Percentiles rank a stretch among this genome's conserved stretches.
These are phyloP conservation scores for Phialophora tarda DNA, from an alignment of 2,329 filamentous ascomycete genomes.

Conservation along the genomic window DNA sequence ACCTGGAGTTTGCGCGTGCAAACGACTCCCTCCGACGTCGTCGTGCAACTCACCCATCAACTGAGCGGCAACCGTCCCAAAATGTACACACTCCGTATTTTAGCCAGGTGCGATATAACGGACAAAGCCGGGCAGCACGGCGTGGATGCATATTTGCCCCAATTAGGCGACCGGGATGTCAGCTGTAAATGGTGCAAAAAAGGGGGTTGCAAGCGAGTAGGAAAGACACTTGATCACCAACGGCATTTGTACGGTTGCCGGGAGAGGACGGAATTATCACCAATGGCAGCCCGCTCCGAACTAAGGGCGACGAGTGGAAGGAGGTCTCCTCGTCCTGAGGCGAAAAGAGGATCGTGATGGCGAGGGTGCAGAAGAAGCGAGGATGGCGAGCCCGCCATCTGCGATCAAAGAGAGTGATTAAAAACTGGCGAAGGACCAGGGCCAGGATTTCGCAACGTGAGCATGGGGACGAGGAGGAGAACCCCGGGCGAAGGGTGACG, in stretches of 20 bases:
- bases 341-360: slow-evolving; percentile 6
- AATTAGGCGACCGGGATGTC: slow-evolving; percentile 1
- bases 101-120: not conserved
- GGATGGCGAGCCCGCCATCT: not conserved
- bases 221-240: not conserved
- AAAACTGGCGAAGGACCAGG: not conserved
- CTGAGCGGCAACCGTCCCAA: not conserved
- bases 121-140: not conserved
- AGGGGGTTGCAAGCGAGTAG: not conserved
- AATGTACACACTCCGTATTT: not conserved
- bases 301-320: not conserved
- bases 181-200: not conserved
- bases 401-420: slow-evolving; percentile 1
- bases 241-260: not conserved
- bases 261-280: not conserved
- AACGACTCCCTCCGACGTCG: not conserved
- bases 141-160: not conserved
- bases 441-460: slow-evolving; percentile 1
- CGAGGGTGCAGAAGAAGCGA: slow-evolving; percentile 3
- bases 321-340: not conserved
- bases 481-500: not conserved
- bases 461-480: not conserved
- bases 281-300: not conserved
- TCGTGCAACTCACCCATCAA: not conserved
- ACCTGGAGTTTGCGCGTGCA: slow-evolving; percentile 12